A percentile compares a stretch with the other conserved stretches of the same genome.
Conservation (phyloP, 257 asterid species). For the Petunia axillaris region DNA sequence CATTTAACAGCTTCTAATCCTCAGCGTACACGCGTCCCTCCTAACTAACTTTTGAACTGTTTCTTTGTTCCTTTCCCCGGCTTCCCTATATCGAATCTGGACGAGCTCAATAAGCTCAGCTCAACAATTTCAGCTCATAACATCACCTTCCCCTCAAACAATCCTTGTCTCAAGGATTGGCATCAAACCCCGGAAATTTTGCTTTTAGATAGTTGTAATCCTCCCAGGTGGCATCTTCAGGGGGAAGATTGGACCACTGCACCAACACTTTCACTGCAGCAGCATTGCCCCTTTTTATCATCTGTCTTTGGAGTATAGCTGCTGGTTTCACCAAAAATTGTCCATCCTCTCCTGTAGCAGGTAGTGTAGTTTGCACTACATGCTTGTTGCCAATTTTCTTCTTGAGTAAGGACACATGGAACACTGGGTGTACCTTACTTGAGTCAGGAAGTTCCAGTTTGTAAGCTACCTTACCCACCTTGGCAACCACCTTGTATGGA, state of each 20-base stretch:
- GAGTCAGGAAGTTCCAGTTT: background rate
- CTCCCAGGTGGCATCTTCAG: background rate
- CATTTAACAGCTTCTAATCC: no score
- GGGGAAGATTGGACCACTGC: background rate
- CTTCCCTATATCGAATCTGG: no score
- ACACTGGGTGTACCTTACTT: background rate
- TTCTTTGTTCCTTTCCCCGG: no score
- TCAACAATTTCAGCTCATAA: no score
- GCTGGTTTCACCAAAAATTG: background rate
- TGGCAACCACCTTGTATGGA: background rate
- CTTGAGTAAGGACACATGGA: conserved; percentile 3
- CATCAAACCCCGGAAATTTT: no score
- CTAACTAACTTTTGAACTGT: no score
- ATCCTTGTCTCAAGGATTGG: no score
- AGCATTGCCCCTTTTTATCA: background rate
- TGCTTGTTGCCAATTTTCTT: background rate
- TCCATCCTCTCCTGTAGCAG: background rate
- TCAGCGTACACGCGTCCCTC: no score
- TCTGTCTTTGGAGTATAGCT: background rate
- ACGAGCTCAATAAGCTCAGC: no score
- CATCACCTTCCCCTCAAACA: no score
- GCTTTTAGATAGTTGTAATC: background rate
- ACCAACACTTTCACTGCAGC: background rate
- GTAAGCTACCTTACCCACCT: background rate
- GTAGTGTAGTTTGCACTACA: background rate